These are phyloP conservation scores for Apiotrichum siamense DNA, from an alignment of 1,284 basidiomycete species.

Conservation along the genomic window DNA sequence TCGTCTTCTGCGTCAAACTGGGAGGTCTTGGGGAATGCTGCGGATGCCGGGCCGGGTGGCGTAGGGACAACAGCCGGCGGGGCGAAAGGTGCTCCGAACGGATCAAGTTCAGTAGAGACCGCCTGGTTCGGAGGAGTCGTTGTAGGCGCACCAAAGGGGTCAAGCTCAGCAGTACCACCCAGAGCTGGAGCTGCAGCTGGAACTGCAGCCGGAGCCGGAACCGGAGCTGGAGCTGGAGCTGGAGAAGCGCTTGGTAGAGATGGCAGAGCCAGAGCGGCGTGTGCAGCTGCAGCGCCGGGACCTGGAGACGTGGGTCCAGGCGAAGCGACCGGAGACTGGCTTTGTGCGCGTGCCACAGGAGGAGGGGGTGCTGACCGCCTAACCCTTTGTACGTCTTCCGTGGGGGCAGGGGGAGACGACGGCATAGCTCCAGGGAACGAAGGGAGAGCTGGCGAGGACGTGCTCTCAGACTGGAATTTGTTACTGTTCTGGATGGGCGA, in stretches of 20 bases:
- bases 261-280: background rate
- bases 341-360: too few relatives aligned
- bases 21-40: conserved; percentile 9
- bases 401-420: conserved; percentile 10
- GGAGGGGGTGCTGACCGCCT: too few relatives aligned
- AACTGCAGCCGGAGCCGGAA: background rate
- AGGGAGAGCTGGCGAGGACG: too few relatives aligned
- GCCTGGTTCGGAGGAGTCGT: background rate
- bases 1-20: conserved; percentile 79
- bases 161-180: background rate
- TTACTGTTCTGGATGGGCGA: too few relatives aligned
- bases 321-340: too few relatives aligned
- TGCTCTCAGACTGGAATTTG: too few relatives aligned
- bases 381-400: too few relatives aligned
- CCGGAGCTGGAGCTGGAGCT: background rate
- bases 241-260: background rate
- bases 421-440: conserved; percentile 22
- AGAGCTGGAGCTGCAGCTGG: background rate
- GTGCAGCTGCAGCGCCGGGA: background rate
- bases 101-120: background rate
- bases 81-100: conserved; percentile 2
- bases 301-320: conserved; percentile 3
- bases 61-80: background rate
- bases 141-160: conserved; percentile 3
- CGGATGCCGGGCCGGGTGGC: background rate